Evolutionary conservation across 2,329 filamentous ascomycete genomes (phyloP).

Genomic region (Penicillium hesseltinei): DNA sequence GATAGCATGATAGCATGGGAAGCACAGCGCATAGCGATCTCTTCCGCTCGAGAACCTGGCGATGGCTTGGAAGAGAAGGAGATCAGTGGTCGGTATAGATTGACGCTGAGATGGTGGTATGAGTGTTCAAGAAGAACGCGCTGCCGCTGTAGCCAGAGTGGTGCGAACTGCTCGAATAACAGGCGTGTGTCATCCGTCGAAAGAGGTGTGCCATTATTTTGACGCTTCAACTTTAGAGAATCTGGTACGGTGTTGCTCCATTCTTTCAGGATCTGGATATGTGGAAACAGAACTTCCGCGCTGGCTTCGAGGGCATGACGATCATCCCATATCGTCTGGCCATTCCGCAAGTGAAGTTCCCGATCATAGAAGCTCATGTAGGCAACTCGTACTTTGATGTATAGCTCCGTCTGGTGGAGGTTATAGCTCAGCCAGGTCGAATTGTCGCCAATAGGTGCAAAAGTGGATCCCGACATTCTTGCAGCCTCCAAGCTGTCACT

Average conservation of each 20-base stretch:
- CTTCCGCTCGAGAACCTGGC: constrained; percentile 23
- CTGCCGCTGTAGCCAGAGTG: constrained; percentile 45
- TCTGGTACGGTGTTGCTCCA: constrained; percentile 40
- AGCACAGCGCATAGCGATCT: constrained; percentile 29
- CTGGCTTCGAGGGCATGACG: constrained; percentile 29
- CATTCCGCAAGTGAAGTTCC: constrained; percentile 5
- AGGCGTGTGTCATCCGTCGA: constrained; percentile 41
- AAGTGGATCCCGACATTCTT: constrained; percentile 14
- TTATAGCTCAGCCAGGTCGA: constrained; percentile 23
- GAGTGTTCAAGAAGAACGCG: constrained; percentile 43
- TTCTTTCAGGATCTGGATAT: constrained; percentile 28
- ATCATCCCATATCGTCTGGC: constrained; percentile 33
- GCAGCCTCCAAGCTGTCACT: constrained; percentile 14
- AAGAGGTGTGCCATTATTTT: constrained; percentile 34
- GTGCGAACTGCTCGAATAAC: constrained; percentile 37
- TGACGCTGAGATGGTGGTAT: constrained; percentile 42
- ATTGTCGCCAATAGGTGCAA: constrained; percentile 19
- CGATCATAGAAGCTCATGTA: constrained; percentile 25
- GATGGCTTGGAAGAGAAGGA: constrained; percentile 27
- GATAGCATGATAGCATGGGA: constrained; percentile 41
- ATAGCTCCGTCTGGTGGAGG: constrained; percentile 16
- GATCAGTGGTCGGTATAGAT: constrained; percentile 44
- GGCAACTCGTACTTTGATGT: constrained; percentile 9
- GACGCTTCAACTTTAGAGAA: constrained; percentile 39
- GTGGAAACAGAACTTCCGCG: constrained; percentile 31